Evolutionary conservation across 1,284 basidiomycete species (phyloP), one percentile per base, ranked within the genome.

Genomic region (Pulchroboletus neoregius): DNA sequence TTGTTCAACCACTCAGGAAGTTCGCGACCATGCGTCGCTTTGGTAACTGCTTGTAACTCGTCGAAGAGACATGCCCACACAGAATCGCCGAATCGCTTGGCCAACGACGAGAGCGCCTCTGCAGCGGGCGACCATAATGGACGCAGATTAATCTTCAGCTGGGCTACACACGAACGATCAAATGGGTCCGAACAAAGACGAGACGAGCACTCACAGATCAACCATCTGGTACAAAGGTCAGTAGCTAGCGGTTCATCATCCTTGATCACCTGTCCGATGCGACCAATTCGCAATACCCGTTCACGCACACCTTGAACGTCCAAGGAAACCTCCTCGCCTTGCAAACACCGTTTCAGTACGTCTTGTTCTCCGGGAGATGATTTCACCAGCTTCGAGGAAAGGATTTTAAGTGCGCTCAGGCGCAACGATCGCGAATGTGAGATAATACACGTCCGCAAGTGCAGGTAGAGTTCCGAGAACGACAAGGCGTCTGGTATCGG

Each of bases 101-200:
- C 69, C 30, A 93, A 63, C 0, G 72, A 68, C 0, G 79, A 75
- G 2, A 97, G 68, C 0, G 87, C 83, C 6, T 77, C 75, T 13
- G 82, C 77, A 2, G 91, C 80, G n/a, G 93, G 86, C 5, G 79
- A 76, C 87, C 93, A 98, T 10, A 95, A 60, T 0, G 94, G 94
- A 27, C 90, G 79, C 38, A 96, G 71, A 63, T 93, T 93, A 55
- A 96, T 87, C 69, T 96, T 96, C 39, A 96, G 71, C 65, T 96
- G 93, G 2, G 86, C 89, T 82, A 54, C n/a, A 38, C 12, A 43
- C n/a, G 1, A 49, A 27, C 4, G 8, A 28, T 41, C 3, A 48
- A 28, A 36, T 31, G 2, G 3, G n/a, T 10, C 33, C 28, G 12
- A 31, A 16, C 43, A 37, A 34, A 16, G 35, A 48, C 33, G n/a